These are phyloP conservation scores for Salix viminalis DNA, from an alignment of 345 rosid species.

Conservation along the genomic window DNA sequence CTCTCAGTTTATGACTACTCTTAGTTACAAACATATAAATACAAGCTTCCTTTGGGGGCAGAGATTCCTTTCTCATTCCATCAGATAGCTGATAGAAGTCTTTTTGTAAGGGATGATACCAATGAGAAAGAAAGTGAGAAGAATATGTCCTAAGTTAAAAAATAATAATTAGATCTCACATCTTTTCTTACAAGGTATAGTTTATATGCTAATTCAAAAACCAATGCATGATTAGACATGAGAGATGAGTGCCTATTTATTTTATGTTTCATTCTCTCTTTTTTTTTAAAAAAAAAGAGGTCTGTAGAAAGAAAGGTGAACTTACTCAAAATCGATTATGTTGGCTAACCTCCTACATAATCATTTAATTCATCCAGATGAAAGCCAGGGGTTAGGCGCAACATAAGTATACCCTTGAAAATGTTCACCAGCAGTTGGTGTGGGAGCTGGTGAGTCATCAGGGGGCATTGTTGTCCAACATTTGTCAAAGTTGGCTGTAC, in stretches of 20 bases:
- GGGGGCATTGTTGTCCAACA: constrained; percentile 76
- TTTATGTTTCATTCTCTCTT: neutral
- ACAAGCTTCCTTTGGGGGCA: neutral
- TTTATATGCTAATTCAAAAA: neutral
- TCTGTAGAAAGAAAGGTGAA: neutral
- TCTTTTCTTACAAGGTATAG: neutral
- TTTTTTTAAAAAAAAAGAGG: neutral
- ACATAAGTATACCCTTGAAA: constrained; percentile 62
- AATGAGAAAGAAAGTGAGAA: neutral
- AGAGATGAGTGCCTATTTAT: neutral
- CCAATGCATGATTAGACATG: neutral
- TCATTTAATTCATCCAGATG: constrained; percentile 29
- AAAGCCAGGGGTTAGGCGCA: constrained; percentile 73
- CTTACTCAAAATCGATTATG: constrained; percentile 1
- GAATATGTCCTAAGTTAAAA: constrained; percentile 11
- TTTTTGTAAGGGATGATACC: neutral
- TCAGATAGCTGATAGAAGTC: neutral
- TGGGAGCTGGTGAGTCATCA: constrained; percentile 67
- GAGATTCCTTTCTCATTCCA: constrained; percentile 25
- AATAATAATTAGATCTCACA: neutral
- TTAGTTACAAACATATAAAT: neutral
- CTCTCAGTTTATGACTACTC: neutral
- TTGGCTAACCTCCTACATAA: neutral
- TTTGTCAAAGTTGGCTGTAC: constrained; percentile 58
- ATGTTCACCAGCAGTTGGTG: constrained; percentile 63